Conservation (phyloP, 257 asterid genomes). For the Petunia secreta region DNA sequence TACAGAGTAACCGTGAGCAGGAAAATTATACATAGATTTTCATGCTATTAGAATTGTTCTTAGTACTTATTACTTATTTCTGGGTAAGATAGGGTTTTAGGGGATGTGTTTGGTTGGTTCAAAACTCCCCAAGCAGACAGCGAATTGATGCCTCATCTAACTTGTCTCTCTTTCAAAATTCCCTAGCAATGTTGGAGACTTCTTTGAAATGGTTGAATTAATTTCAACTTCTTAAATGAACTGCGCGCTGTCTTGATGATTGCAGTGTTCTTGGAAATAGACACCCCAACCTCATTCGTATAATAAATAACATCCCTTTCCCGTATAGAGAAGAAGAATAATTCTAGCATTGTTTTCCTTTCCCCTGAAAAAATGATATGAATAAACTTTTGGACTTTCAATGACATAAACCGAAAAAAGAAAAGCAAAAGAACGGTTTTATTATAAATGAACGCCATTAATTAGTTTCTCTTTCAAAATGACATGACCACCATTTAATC, state of each 20-base stretch:
- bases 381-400: neutral
- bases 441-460: too few species aligned
- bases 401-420: neutral
- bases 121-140: neutral
- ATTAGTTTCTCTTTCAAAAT: too few species aligned
- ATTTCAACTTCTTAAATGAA: neutral
- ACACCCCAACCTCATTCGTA: too few species aligned
- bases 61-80: neutral
- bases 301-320: too few species aligned
- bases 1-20: too few species aligned
- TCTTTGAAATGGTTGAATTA: neutral
- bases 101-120: conserved; percentile 22
- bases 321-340: neutral
- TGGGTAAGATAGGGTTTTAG: neutral
- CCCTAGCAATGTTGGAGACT: neutral
- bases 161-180: conserved; percentile 7
- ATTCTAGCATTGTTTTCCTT: neutral
- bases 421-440: neutral
- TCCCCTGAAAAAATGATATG: neutral
- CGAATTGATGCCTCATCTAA: conserved; percentile 22
- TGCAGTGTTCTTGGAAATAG: too few species aligned
- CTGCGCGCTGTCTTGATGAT: too few species aligned
- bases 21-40: neutral
- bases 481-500: too few species aligned
- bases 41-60: neutral